Percentiles rank a stretch among this genome's conserved stretches.
phyloP scores from a whole-genome alignment of 306 rosid species.

The Lathyrus oleraceus region DNA sequence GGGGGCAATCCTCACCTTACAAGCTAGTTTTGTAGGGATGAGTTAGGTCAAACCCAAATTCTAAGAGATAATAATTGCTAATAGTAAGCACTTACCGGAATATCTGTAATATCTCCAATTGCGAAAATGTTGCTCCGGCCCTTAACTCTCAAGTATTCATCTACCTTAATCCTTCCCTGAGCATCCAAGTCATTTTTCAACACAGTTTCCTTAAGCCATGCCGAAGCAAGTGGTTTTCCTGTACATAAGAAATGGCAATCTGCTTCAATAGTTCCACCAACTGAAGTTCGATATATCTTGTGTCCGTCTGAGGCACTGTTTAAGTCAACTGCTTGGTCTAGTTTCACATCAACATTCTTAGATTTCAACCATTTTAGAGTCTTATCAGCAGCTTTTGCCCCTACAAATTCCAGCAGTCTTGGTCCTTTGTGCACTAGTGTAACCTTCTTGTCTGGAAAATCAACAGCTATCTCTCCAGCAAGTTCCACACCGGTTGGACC shows the following conservation, averaged over 20 bases:
- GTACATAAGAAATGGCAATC: conserved; percentile 70
- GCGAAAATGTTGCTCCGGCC: conserved; percentile 64
- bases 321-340: conserved; percentile 53
- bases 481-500: conserved; percentile 93
- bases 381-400: conserved; percentile 64
- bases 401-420: conserved; percentile 75
- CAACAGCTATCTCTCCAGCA: conserved; percentile 78
- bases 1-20: too few species aligned
- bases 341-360: conserved; percentile 60
- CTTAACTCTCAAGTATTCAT: conserved; percentile 57
- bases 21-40: too few species aligned
- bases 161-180: conserved; percentile 69
- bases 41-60: too few species aligned
- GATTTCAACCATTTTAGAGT: conserved; percentile 59
- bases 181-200: conserved; percentile 50
- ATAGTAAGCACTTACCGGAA: conserved; percentile 55
- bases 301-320: conserved; percentile 35
- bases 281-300: conserved; percentile 53
- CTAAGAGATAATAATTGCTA: background rate
- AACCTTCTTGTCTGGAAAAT: conserved; percentile 63
- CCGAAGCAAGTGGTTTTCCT: conserved; percentile 51
- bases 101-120: conserved; percentile 75
- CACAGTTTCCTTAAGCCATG: conserved; percentile 67
- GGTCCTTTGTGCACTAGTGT: conserved; percentile 69
- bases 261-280: conserved; percentile 59